Percentiles rank a stretch among this genome's conserved stretches.
phyloP scores from a whole-genome alignment of 768 basidiomycete species.

The Tulasnella sp. region DNA sequence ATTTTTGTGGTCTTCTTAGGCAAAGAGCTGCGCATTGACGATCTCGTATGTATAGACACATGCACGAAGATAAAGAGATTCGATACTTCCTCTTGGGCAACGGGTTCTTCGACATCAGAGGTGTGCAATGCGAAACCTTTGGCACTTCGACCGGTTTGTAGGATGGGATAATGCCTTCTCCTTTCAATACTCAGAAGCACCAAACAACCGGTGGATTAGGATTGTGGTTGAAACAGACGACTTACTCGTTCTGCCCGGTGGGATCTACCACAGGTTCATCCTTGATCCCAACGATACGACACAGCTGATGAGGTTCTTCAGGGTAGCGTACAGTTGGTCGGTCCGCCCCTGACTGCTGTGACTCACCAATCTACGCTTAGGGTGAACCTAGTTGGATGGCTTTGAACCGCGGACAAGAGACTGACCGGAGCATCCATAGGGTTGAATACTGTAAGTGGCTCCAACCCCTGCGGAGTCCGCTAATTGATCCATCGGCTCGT shows the following conservation, averaged over 20 bases:
- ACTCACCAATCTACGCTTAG: slow-evolving; percentile 30
- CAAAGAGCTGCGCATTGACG: neutral
- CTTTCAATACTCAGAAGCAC: too few relatives aligned
- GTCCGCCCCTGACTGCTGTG: neutral
- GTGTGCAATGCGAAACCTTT: slow-evolving; percentile 41
- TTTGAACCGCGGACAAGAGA: slow-evolving; percentile 48
- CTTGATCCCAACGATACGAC: slow-evolving; percentile 65
- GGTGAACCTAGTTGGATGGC: slow-evolving; percentile 90
- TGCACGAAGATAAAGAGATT: slow-evolving; percentile 96
- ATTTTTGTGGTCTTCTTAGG: too few relatives aligned
- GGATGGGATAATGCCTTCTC: neutral
- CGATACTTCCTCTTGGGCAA: slow-evolving; percentile 77
- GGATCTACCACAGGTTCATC: slow-evolving; percentile 92
- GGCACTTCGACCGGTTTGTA: neutral
- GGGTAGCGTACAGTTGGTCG: slow-evolving; percentile 34
- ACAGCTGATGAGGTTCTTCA: slow-evolving; percentile 73
- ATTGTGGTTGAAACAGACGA: slow-evolving; percentile 67
- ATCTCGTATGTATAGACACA: slow-evolving; percentile 45
- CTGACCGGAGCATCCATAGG: slow-evolving; percentile 55
- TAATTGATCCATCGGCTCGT: too few relatives aligned
- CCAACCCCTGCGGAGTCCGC: too few relatives aligned
- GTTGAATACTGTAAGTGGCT: slow-evolving; percentile 36
- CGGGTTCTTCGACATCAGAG: slow-evolving; percentile 87
- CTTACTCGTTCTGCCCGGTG: slow-evolving; percentile 75
- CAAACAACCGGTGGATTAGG: slow-evolving; percentile 70